phyloP scores from a whole-genome alignment of 2,329 filamentous ascomycete species.

The Parascedosporium putredinis region DNA sequence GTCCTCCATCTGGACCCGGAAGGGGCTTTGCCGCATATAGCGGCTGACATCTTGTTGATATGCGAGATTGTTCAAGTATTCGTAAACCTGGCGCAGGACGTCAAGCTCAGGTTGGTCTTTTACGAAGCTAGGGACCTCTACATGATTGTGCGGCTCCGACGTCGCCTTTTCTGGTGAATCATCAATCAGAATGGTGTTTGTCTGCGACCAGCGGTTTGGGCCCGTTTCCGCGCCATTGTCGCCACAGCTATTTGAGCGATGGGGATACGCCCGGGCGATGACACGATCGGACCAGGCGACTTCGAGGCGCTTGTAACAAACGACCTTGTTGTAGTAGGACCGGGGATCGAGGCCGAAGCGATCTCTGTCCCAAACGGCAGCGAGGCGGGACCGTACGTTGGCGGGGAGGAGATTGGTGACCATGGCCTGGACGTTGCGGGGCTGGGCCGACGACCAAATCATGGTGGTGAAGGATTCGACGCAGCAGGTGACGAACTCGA shows the following conservation, averaged over 20 bases:
- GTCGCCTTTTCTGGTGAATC: slow-evolving; percentile 73
- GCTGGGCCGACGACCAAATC: slow-evolving; percentile 82
- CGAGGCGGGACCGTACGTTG: slow-evolving; percentile 41
- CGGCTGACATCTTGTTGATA: slow-evolving; percentile 50
- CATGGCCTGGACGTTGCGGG: slow-evolving; percentile 61
- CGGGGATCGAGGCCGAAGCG: slow-evolving; percentile 52
- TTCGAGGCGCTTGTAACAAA: slow-evolving; percentile 81
- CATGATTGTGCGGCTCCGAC: slow-evolving; percentile 72
- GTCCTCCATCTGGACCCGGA: slow-evolving; percentile 18
- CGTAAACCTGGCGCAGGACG: slow-evolving; percentile 48
- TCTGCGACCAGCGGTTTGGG: slow-evolving; percentile 67
- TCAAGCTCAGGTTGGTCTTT: slow-evolving; percentile 26
- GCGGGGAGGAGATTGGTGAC: slow-evolving; percentile 52
- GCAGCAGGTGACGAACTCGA: slow-evolving; percentile 61
- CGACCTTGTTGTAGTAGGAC: slow-evolving; percentile 62
- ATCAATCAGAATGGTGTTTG: slow-evolving; percentile 83
- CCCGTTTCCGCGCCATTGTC: no score
- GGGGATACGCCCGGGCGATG: slow-evolving; percentile 35
- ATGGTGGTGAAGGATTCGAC: slow-evolving; percentile 67
- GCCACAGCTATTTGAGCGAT: slow-evolving; percentile 21
- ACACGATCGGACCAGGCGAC: slow-evolving; percentile 53
- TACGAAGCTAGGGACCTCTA: slow-evolving; percentile 72
- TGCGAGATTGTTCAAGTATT: slow-evolving; percentile 47
- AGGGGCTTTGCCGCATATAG: slow-evolving; percentile 44
- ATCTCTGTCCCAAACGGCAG: slow-evolving; percentile 71